These are phyloP conservation scores for Plantago elongata DNA, from an alignment of 257 asterid species.

Conservation along the genomic window DNA sequence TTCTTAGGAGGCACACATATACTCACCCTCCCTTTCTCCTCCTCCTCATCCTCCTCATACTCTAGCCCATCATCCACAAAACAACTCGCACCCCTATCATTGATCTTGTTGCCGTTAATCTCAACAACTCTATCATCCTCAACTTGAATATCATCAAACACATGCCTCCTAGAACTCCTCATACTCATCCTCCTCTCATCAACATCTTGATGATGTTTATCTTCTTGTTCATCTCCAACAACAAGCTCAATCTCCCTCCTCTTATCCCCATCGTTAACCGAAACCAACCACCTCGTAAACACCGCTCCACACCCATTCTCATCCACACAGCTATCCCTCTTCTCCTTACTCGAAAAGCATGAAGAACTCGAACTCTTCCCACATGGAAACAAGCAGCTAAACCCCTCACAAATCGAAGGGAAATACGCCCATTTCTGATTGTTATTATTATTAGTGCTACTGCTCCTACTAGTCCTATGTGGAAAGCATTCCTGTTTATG, in stretches of 20 bases:
- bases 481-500: conserved; percentile 38
- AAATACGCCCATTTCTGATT: conserved; percentile 87
- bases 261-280: conserved; percentile 57
- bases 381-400: conserved; percentile 76
- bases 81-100: too few relatives aligned
- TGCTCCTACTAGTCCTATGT: conserved; percentile 29
- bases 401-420: conserved; percentile 88
- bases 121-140: conserved; percentile 47
- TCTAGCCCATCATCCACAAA: too few relatives aligned
- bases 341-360: conserved; percentile 24
- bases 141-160: conserved; percentile 76
- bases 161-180: conserved; percentile 77
- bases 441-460: not conserved
- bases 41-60: conserved; percentile 26
- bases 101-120: conserved; percentile 19
- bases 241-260: conserved; percentile 83
- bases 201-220: conserved; percentile 14
- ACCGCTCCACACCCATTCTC: conserved; percentile 64
- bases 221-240: conserved; percentile 61
- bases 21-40: conserved; percentile 56
- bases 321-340: conserved; percentile 31
- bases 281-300: conserved; percentile 74
- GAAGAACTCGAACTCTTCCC: conserved; percentile 63
- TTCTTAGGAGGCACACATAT: conserved; percentile 91
- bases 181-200: conserved; percentile 19